A percentile compares a stretch with the other conserved stretches of the same genome.
phyloP scores from a whole-genome alignment of 768 basidiomycete species.

The Cystobasidium tubakii region DNA sequence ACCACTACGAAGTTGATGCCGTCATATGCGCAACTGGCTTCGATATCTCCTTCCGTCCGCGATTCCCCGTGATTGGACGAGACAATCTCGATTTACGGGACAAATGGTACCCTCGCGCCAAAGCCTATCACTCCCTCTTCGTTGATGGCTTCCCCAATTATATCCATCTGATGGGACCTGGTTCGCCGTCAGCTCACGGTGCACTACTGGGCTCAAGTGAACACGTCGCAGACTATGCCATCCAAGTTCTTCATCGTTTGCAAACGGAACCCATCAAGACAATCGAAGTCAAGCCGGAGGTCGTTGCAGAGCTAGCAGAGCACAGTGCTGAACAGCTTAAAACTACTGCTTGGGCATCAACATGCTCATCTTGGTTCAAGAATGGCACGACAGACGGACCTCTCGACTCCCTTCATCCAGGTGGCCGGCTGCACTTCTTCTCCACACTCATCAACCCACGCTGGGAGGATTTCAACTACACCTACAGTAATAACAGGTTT shows the following conservation, averaged over 20 bases:
- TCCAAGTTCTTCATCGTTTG: conserved; percentile 26
- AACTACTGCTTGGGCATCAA: conserved; percentile 33
- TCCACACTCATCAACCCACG: conserved; percentile 13
- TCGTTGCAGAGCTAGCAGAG: conserved; percentile 22
- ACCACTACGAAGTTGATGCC: conserved; percentile 40
- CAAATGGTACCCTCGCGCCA: conserved; percentile 36
- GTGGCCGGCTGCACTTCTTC: conserved; percentile 30
- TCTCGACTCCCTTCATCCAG: conserved; percentile 37
- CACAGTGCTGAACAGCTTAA: conserved; percentile 34
- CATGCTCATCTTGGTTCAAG: conserved; percentile 37
- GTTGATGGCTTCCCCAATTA: conserved; percentile 41
- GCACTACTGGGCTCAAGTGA: conserved; percentile 17
- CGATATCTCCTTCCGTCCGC: conserved; percentile 41
- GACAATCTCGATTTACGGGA: conserved; percentile 36
- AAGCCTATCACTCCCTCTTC: conserved; percentile 38
- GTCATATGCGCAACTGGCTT: conserved; percentile 44
- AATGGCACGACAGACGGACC: conserved; percentile 34
- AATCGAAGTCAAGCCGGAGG: conserved; percentile 35
- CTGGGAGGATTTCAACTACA: conserved; percentile 35
- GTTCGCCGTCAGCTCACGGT: conserved; percentile 30
- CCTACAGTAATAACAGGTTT: conserved; percentile 36
- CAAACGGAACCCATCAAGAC: conserved; percentile 38
- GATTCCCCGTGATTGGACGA: conserved; percentile 41
- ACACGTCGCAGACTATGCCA: conserved; percentile 32
- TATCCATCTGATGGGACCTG: conserved; percentile 29